phyloP scores from a whole-genome alignment of 1,139 yeast genomes.

The Candida frijolesensis region DNA sequence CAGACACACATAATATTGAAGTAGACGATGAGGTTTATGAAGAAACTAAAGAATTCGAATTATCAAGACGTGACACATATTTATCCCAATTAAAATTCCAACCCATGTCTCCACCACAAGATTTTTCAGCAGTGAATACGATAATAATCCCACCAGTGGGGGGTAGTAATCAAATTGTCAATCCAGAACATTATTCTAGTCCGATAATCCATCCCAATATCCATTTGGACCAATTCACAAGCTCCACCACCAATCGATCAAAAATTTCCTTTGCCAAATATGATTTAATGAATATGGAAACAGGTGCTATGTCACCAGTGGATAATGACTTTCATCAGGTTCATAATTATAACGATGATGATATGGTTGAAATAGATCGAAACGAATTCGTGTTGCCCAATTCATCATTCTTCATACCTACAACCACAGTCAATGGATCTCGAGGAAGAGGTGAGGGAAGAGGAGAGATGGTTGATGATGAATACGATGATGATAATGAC shows the following conservation, averaged over 20 bases:
- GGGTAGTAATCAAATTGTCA: constrained; percentile 5
- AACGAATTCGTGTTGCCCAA: constrained; percentile 7
- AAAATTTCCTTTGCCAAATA: constrained; percentile 12
- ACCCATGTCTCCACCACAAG: constrained; percentile 12
- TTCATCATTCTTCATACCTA: constrained; percentile 7
- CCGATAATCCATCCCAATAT: constrained; percentile 17
- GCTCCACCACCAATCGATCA: neutral
- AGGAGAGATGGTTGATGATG: constrained; percentile 14
- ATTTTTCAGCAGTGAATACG: constrained; percentile 13
- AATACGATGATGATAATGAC: constrained; percentile 6
- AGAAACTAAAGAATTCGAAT: constrained; percentile 1
- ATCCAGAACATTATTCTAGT: constrained; percentile 13
- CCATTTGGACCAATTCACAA: neutral
- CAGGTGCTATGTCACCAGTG: constrained; percentile 13
- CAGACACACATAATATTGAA: neutral
- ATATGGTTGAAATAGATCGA: constrained; percentile 6
- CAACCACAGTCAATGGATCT: constrained; percentile 1
- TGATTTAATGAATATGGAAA: constrained; percentile 16
- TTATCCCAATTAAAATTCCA: constrained; percentile 8
- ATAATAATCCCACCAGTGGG: constrained; percentile 18
- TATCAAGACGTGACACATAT: constrained; percentile 5
- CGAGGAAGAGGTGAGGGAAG: constrained; percentile 1
- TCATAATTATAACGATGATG: constrained; percentile 11
- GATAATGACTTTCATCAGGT: constrained; percentile 11
- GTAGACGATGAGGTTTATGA: neutral